These are phyloP conservation scores for Chrysosporium keratinophilum DNA, from an alignment of 2,329 filamentous ascomycete species.

Conservation along the genomic window DNA sequence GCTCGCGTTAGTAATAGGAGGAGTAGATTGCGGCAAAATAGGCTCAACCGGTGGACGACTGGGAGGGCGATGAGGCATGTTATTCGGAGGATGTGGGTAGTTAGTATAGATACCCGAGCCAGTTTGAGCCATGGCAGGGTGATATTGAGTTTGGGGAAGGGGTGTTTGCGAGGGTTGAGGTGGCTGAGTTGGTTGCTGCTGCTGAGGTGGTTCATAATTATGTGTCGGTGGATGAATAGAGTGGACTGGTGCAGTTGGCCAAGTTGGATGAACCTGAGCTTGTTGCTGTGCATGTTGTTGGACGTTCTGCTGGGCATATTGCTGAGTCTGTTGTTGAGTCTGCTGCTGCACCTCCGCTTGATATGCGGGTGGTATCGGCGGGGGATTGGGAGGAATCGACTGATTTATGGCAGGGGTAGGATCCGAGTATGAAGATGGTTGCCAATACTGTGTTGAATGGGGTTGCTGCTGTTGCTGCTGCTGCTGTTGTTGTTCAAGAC, in stretches of 20 bases:
- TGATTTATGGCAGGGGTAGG: constrained; percentile 17
- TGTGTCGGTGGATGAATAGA: constrained; percentile 25
- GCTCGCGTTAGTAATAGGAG: constrained; percentile 3
- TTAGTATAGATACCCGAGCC: neutral
- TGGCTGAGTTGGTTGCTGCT: constrained; percentile 7
- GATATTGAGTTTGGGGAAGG: neutral
- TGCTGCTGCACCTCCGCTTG: constrained; percentile 23
- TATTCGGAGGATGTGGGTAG: neutral
- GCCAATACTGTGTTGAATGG: constrained; percentile 19
- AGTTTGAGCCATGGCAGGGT: constrained; percentile 9
- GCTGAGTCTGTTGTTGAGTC: neutral
- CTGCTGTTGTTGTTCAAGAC: constrained; percentile 14
- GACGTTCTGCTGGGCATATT: neutral
- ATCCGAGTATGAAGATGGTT: constrained; percentile 20
- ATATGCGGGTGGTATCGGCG: constrained; percentile 34
- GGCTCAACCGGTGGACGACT: constrained; percentile 13
- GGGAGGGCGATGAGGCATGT: constrained; percentile 4
- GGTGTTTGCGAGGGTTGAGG: neutral
- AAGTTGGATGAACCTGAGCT: neutral
- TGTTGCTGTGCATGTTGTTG: neutral
- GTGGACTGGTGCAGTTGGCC: constrained; percentile 13
- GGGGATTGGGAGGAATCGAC: constrained; percentile 31
- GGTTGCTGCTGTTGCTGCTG: neutral
- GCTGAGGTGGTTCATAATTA: constrained; percentile 24
- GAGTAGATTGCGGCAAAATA: constrained; percentile 12